phyloP scores from a whole-genome alignment of 139 green algal genomes.

The Closterium sp. region DNA sequence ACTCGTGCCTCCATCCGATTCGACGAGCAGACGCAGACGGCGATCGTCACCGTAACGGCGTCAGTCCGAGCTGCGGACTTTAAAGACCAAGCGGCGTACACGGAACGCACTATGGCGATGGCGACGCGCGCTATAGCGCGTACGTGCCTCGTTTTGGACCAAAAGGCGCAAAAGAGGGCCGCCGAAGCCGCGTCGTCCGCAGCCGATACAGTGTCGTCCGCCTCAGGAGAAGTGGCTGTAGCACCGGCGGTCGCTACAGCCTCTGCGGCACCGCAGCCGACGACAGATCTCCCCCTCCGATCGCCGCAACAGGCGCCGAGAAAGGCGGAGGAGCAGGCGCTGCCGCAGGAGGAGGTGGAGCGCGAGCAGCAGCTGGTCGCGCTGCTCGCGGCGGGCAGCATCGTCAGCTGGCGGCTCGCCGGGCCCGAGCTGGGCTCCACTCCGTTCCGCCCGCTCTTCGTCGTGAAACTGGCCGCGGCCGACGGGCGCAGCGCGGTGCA shows the following conservation, averaged over 20 bases:
- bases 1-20: conserved; percentile 29
- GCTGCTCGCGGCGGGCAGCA: neutral
- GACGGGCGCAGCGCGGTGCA: neutral
- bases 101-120: conserved; percentile 27
- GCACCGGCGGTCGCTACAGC: neutral
- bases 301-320: neutral
- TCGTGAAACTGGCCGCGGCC: neutral
- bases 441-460: conserved; percentile 26
- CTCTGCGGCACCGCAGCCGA: no score
- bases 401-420: neutral
- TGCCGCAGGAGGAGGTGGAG: neutral
- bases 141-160: conserved; percentile 36
- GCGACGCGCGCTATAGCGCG: conserved; percentile 30
- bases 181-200: neutral
- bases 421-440: conserved; percentile 7
- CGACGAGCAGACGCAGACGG: conserved; percentile 39
- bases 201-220: no score
- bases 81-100: neutral
- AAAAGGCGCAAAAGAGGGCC: conserved; percentile 20
- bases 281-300: neutral
- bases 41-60: conserved; percentile 37
- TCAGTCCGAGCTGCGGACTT: conserved; percentile 26
- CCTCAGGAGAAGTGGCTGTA: no score
- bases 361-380: neutral
- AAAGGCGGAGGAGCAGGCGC: neutral